These are phyloP conservation scores for Collybia sordida DNA, from an alignment of 768 basidiomycete species.

Conservation along the genomic window DNA sequence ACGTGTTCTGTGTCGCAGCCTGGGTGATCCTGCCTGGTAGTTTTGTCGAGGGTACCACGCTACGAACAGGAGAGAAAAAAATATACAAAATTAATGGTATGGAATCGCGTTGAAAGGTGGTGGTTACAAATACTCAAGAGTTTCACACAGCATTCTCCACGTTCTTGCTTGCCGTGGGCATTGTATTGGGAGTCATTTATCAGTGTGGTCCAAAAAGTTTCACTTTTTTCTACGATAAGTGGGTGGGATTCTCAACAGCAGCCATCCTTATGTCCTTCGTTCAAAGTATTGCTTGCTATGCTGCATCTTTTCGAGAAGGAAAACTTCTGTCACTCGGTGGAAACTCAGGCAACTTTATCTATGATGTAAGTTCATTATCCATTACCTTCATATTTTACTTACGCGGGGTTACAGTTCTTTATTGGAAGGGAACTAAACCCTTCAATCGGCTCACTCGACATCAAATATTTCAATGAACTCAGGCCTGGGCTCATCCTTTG, in stretches of 20 bases:
- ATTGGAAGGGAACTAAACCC: conserved; percentile 94
- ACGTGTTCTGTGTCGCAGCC: conserved; percentile 75
- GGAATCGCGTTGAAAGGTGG: conserved; percentile 12
- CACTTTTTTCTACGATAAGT: conserved; percentile 90
- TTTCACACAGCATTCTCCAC: conserved; percentile 76
- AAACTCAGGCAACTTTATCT: conserved; percentile 82
- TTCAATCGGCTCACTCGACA: conserved; percentile 65
- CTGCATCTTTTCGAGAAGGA: conserved; percentile 61
- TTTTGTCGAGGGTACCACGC: conserved; percentile 61
- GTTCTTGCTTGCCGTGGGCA: conserved; percentile 75
- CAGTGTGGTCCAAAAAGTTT: conserved; percentile 76
- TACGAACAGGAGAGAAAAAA: conserved; percentile 76
- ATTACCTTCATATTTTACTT: conserved; percentile 2
- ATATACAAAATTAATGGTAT: conserved; percentile 94
- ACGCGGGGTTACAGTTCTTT: conserved; percentile 60
- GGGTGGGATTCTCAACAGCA: conserved; percentile 85
- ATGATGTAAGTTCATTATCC: conserved; percentile 66
- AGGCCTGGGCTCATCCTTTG: conserved; percentile 95
- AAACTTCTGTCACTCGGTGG: conserved; percentile 87
- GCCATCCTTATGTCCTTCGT: conserved; percentile 72
- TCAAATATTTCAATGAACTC: conserved; percentile 78
- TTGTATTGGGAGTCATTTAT: conserved; percentile 65
- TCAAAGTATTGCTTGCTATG: conserved; percentile 74
- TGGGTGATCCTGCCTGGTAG: conserved; percentile 82
- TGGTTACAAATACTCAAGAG: conserved; percentile 1